Base-by-base conservation (phyloP, 1,284 basidiomycete species). In the Ustilago vetiveriae region DNA sequence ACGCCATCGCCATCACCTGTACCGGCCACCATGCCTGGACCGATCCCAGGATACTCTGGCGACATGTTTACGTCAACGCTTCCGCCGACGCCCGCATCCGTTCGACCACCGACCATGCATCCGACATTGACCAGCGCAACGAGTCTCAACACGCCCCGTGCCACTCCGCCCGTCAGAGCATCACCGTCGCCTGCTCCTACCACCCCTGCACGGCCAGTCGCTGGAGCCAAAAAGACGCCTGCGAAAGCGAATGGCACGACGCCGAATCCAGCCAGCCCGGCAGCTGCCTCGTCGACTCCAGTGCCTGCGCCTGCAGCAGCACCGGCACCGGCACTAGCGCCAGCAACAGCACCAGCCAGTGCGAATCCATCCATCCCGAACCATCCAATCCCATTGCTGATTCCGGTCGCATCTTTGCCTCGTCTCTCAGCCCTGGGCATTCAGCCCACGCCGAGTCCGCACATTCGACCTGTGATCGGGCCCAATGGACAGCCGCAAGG, bases 311-410 rank as follows among this genome's bases (percentile, higher is more conserved):
- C 58, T 3, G 47, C 50, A 35, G 16, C 51, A 13, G 21, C 57
- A 16, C 14, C 63, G 23, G 24, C 42, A 27, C 26, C 44, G 33
- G 43, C 46, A 42, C 24, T 43, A 35, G 33, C 33, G 16, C 39
- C 57, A 19, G 42, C 52, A 48, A 35, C 57, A n/a, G 38, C 52
- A 44, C 37, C 53, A 21, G 36, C 19, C 44, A 35, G 30, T 35
- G 37, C 52, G 2, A 53, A 55, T n/a, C 54, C 74, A 0, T 53
- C 58, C 9, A 77, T 79, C 16, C 79, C 79, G 6, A 66, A 64
- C n/a, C 72, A 75, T 30, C 80, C 80, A 0, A 74, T 82, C 29
- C 79, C 77, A 2, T 40, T 82, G 27, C 71, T 79, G 17, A 74
- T 82, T 32, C 80, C 80, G 7, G 72, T 82, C 3, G 56, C 72